phyloP scores from a whole-genome alignment of 1,284 basidiomycete species.

The Cerioporus squamosus region DNA sequence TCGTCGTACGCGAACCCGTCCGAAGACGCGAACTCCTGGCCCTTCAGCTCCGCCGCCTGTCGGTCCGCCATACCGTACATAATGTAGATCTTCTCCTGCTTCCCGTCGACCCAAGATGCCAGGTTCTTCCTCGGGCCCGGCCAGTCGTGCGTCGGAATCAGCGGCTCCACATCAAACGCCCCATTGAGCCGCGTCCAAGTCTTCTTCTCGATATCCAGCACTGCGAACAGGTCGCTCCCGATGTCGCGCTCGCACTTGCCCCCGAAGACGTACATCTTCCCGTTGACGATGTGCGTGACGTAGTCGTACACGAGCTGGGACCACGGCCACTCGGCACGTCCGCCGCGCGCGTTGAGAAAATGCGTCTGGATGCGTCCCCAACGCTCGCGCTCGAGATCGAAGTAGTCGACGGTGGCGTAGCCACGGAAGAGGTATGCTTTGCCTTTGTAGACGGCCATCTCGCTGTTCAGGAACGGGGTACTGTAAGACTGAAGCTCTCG shows the following conservation, averaged over 20 bases:
- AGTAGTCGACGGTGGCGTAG: conserved; percentile 31
- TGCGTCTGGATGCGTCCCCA: conserved; percentile 37
- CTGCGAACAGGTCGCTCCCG: conserved; percentile 31
- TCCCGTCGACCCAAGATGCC: conserved; percentile 37
- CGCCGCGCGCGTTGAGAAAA: conserved; percentile 21
- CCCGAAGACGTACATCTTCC: conserved; percentile 34
- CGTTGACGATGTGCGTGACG: conserved; percentile 31
- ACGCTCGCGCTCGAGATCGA: conserved; percentile 37
- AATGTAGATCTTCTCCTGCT: conserved; percentile 36
- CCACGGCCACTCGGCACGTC: conserved; percentile 34
- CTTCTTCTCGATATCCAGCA: conserved; percentile 28
- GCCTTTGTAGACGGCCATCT: conserved; percentile 34
- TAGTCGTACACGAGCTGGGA: conserved; percentile 27
- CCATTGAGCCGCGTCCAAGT: conserved; percentile 29
- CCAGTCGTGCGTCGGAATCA: conserved; percentile 15
- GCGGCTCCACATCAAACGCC: background rate
- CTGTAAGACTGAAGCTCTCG: conserved; percentile 35
- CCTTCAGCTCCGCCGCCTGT: conserved; percentile 25
- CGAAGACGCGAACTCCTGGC: conserved; percentile 31
- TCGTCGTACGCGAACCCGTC: conserved; percentile 40
- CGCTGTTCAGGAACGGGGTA: conserved; percentile 24
- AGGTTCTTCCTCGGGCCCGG: conserved; percentile 38
- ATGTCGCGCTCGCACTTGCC: conserved; percentile 23
- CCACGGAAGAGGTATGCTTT: conserved; percentile 42
- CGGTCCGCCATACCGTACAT: conserved; percentile 43